Percentiles rank a stretch among this genome's conserved stretches.
phyloP scores from a whole-genome alignment of 192 early-diverging fungal genomes.

The Entophlyctis luteolus region DNA sequence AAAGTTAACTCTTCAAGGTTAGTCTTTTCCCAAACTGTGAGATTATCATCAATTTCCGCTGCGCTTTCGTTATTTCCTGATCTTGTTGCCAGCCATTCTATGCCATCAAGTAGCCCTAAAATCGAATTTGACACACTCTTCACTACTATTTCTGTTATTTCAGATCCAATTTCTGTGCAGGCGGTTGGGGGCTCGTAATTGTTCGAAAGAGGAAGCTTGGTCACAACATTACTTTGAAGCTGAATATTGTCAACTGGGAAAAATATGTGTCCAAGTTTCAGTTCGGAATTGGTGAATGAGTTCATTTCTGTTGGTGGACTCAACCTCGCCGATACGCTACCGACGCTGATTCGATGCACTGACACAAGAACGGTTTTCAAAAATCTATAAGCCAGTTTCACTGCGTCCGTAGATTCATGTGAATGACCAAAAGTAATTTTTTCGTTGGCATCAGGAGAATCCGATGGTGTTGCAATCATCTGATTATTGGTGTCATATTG shows the following conservation, averaged over 20 bases:
- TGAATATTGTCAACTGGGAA: not conserved
- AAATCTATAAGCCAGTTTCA: slow-evolving; percentile 66
- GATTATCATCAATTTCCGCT: not conserved
- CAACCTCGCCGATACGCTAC: slow-evolving; percentile 7
- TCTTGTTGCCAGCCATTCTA: slow-evolving; percentile 49
- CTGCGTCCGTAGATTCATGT: slow-evolving; percentile 55
- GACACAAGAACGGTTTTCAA: slow-evolving; percentile 63
- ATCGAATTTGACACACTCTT: slow-evolving; percentile 66
- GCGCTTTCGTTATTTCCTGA: slow-evolving; percentile 20
- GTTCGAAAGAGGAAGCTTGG: too few species aligned
- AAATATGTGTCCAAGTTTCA: not conserved
- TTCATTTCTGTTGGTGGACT: not conserved
- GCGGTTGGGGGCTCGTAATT: slow-evolving; percentile 22
- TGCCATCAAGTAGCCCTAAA: slow-evolving; percentile 75
- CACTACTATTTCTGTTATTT: slow-evolving; percentile 56
- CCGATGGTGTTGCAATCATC: not conserved
- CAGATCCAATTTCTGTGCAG: not conserved
- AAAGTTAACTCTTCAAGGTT: slow-evolving; percentile 11
- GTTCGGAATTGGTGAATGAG: not conserved
- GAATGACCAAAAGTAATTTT: slow-evolving; percentile 5
- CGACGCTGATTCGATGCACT: slow-evolving; percentile 55
- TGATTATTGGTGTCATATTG: not conserved
- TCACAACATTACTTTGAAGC: too few species aligned
- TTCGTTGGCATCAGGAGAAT: not conserved
- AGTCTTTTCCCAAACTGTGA: slow-evolving; percentile 7